phyloP scores from a whole-genome alignment of 163 green algal genomes.

The Trebouxiophyceae sp. region DNA sequence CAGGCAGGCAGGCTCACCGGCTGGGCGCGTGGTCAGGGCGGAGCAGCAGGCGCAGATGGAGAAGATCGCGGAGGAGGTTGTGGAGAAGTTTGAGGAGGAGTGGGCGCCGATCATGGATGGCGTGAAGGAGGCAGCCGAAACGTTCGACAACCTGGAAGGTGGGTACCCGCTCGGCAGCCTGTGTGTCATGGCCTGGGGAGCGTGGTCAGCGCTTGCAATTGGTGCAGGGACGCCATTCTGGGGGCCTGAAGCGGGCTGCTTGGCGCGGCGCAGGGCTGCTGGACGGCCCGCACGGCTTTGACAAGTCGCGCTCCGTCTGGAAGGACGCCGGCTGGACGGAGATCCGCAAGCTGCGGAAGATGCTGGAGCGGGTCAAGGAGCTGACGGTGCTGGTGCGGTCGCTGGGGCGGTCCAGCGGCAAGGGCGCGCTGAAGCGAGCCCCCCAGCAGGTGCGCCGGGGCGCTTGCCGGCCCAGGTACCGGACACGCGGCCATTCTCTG shows the following conservation, averaged over 20 bases:
- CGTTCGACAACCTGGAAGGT: conserved; percentile 76
- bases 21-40: conserved; percentile 12
- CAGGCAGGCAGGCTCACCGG: neutral
- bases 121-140: conserved; percentile 43
- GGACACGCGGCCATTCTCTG: no score
- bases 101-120: conserved; percentile 64
- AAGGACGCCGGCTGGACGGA: conserved; percentile 69
- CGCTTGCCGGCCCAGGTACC: no score
- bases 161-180: no score
- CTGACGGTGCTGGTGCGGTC: conserved; percentile 76
- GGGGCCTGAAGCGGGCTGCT: no score
- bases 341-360: conserved; percentile 66
- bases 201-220: no score
- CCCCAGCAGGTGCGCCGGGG: conserved; percentile 59
- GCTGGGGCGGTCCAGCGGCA: conserved; percentile 68
- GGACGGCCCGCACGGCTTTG: conserved; percentile 65
- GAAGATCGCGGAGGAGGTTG: conserved; percentile 51
- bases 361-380: conserved; percentile 66
- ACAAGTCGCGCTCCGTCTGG: conserved; percentile 64
- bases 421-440: conserved; percentile 62
- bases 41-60: conserved; percentile 36
- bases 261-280: conserved; percentile 49
- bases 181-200: no score
- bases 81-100: conserved; percentile 68
- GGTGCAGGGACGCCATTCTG: no score